Evolutionary conservation across 2,329 filamentous ascomycete species (phyloP), one percentile per base, ranked within the genome.

Genomic region (Penicillium sp.): DNA sequence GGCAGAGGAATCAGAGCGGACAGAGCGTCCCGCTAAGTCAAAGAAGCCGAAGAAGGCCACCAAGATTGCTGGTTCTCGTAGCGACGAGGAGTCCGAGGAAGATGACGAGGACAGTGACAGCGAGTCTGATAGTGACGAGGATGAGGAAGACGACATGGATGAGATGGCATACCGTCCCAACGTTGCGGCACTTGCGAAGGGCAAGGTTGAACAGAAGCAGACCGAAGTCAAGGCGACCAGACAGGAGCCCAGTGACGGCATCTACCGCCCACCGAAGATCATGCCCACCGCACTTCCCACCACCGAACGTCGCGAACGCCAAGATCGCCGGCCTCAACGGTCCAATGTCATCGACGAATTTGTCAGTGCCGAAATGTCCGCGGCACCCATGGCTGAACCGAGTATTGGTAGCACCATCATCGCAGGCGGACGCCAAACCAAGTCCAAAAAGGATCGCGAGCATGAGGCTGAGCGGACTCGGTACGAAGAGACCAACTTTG

Each of bases 401-500:
- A 96, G 90, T 66, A 96, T 99, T 68, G 96, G 95, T 60, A 95
- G 90, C 57, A 96, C 91, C 18, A 96, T 97, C 67, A 82, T 89
- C 4, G 82, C 87, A 50, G 88, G 90, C 51, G 95, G 95, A 36
- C 86, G 94, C 63, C 87, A 87, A 73, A 86, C 87, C 70, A 95
- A 93, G 82, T 91, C 90, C 5, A 85, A 87, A 14, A 82, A 86
- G 36, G 89, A 97, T 73, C 85, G 90, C 56, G 87, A 87, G 62
- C 86, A 87, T 41, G 93, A 98, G 74, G 85, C 85, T 1, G 93
- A 96, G 78, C 83, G 90, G 56, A 85, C 85, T 59, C 86, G 90
- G 50, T 99, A 97, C 78, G 95, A 99, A 80, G 95, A 99, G 78
- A 85, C 82, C 66, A 96, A 99, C 79, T 94, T 97, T 70, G 87